These are phyloP conservation scores for Thielaviopsis populi DNA, from an alignment of 2,329 filamentous ascomycete species.

Conservation along the genomic window DNA sequence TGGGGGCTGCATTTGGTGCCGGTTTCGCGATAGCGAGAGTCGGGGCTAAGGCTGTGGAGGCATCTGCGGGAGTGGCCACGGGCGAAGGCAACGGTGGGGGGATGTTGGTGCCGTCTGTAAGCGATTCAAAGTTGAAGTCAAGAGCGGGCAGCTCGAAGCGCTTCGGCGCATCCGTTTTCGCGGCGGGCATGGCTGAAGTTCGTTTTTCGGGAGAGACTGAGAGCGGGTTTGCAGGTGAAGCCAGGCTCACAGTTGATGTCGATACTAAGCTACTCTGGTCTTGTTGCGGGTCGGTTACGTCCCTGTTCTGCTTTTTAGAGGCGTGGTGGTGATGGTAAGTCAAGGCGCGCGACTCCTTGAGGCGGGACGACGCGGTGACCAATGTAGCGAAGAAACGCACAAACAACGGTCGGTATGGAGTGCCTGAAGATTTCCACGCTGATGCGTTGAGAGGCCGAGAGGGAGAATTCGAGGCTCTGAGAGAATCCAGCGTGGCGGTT, in stretches of 20 bases:
- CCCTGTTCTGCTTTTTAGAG: background rate
- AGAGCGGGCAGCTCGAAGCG: conserved; percentile 42
- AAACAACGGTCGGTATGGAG: conserved; percentile 12
- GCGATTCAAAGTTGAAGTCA: conserved; percentile 42
- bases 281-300: background rate
- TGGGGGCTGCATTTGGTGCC: background rate
- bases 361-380: conserved; percentile 12
- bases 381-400: conserved; percentile 14
- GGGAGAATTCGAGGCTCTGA: conserved; percentile 14
- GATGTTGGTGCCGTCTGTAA: conserved; percentile 47
- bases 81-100: conserved; percentile 43
- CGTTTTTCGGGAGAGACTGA: conserved; percentile 1
- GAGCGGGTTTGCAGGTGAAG: background rate
- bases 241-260: background rate
- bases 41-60: background rate
- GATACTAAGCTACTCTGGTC: background rate
- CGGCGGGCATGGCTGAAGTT: conserved; percentile 9
- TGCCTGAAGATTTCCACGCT: conserved; percentile 15
- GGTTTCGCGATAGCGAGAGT: background rate
- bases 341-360: conserved; percentile 14
- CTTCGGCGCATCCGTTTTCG: conserved; percentile 13
- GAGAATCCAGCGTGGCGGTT: conserved; percentile 16
- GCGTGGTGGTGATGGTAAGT: conserved; percentile 12
- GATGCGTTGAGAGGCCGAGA: conserved; percentile 12
- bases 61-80: conserved; percentile 19